Conservation (phyloP, 495 filamentous ascomycete species). For the Penicillium verhagenii region DNA sequence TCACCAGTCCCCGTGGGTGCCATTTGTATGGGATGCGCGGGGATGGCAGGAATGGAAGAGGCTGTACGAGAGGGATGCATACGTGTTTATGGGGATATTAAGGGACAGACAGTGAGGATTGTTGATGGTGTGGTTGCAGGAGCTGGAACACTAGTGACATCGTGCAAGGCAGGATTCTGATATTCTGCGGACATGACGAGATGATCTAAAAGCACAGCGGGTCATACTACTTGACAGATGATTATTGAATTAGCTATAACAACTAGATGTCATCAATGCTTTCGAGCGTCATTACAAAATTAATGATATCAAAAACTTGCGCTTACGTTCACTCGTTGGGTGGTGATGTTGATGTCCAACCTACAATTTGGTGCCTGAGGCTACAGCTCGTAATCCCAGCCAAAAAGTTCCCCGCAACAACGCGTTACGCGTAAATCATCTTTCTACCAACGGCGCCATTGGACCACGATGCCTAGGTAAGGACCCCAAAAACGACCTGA, state of each 20-base stretch:
- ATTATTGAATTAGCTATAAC: background rate
- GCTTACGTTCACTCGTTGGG: background rate
- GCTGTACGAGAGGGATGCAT: constrained; percentile 70
- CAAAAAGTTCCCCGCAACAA: constrained; percentile 35
- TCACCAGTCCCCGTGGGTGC: constrained; percentile 41
- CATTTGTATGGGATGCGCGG: constrained; percentile 77
- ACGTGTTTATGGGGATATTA: constrained; percentile 58
- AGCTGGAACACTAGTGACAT: constrained; percentile 59
- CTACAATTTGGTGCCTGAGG: constrained; percentile 35
- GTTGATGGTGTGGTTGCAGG: constrained; percentile 85
- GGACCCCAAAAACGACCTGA: background rate
- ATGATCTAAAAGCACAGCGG: too few relatives aligned
- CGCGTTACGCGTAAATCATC: constrained; percentile 41
- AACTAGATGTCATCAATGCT: background rate
- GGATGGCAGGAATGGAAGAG: constrained; percentile 86
- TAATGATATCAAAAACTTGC: background rate
- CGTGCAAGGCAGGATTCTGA: constrained; percentile 44
- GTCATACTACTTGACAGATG: background rate
- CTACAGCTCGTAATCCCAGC: constrained; percentile 9
- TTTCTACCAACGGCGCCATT: constrained; percentile 20
- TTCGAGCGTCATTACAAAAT: background rate
- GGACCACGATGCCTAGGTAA: constrained; percentile 46
- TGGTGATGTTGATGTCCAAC: constrained; percentile 17
- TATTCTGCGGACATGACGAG: background rate
- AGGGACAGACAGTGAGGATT: constrained; percentile 62